Percentiles rank a stretch among this genome's conserved stretches.
Conservation (phyloP, 75 land plant genomes). For the Pinus albicaulis region DNA sequence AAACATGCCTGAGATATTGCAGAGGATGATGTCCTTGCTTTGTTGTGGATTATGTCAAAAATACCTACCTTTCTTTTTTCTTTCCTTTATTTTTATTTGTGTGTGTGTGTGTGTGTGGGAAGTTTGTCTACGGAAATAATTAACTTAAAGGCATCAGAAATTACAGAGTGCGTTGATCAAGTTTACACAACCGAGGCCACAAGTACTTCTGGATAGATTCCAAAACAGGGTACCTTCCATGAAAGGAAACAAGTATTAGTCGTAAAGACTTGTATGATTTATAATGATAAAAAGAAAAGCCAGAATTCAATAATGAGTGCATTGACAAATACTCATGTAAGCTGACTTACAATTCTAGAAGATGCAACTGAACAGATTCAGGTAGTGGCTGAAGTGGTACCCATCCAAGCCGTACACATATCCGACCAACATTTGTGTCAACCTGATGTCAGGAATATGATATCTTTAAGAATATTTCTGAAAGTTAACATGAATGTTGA, state of each 20-base stretch:
- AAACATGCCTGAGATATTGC: too few species aligned
- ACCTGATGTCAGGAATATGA: conserved; percentile 43
- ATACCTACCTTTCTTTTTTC: too few species aligned
- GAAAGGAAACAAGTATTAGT: conserved; percentile 2
- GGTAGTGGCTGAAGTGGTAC: conserved; percentile 93
- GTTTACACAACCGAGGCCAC: conserved; percentile 84
- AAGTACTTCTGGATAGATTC: conserved; percentile 80
- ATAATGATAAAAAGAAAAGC: too few species aligned
- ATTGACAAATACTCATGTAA: not conserved
- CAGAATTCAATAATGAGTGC: not conserved
- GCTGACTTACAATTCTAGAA: conserved; percentile 78
- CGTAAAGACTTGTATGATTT: not conserved
- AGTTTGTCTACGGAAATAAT: not conserved
- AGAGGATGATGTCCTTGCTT: not conserved
- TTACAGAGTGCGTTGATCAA: conserved; percentile 76
- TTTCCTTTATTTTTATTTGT: too few species aligned
- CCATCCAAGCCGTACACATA: conserved; percentile 97
- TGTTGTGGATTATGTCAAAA: not conserved
- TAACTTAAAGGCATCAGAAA: not conserved
- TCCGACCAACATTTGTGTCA: conserved; percentile 97
- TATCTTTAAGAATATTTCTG: not conserved
- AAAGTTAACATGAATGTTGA: not conserved
- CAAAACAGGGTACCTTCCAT: conserved; percentile 68
- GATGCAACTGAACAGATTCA: conserved; percentile 83
- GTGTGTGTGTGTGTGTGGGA: too few species aligned